Evolutionary conservation across 2,329 filamentous ascomycete genomes (phyloP), one percentile per base, ranked within the genome.

Genomic region (Raffaelea deltoideospora): DNA sequence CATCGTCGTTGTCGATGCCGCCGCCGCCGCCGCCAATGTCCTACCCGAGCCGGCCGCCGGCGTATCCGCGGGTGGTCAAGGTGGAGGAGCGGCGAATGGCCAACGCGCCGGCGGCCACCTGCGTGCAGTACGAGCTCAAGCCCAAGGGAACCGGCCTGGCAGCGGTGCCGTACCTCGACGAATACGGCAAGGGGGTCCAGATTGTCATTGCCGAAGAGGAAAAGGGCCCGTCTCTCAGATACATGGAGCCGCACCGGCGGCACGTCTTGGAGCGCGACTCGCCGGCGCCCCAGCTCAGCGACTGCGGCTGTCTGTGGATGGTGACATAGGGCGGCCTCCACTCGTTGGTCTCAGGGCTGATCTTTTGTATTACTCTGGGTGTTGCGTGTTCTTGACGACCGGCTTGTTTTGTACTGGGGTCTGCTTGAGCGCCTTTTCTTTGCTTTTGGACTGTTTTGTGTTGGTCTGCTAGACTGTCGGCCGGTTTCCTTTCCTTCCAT

Each of bases 251-350:
- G n/a, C n/a, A n/a, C n/a, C n/a, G n/a, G n/a, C n/a, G n/a, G n/a
- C n/a, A n/a, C n/a, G n/a, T n/a, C n/a, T n/a, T n/a, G n/a, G n/a
- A n/a, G n/a, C n/a, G n/a, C n/a, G n/a, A n/a, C n/a, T n/a, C n/a
- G n/a, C n/a, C n/a, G n/a, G n/a, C n/a, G n/a, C 41, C 48, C 18
- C 58, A 67, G 34, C 52, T 69, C 38, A 69, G 63, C 38, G 55
- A 63, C 26, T 72, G 68, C 37, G 66, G 64, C 9, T 72, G 68
- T 43, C 56, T 68, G 44, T 72, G 67, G 67, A 68, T 60, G 54
- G 53, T 62, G 33, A 60, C 56, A 37, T 70, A 26, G 30, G 29
- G n/a, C 17, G 17, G 14, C 29, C 14, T 19, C 19, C 17, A 17
- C 11, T 15, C 15, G 9, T 27, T 27, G 24, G 24, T 9, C 14